phyloP scores from a whole-genome alignment of 202 grass and related monocot species.

The Saccharum hybrid region DNA sequence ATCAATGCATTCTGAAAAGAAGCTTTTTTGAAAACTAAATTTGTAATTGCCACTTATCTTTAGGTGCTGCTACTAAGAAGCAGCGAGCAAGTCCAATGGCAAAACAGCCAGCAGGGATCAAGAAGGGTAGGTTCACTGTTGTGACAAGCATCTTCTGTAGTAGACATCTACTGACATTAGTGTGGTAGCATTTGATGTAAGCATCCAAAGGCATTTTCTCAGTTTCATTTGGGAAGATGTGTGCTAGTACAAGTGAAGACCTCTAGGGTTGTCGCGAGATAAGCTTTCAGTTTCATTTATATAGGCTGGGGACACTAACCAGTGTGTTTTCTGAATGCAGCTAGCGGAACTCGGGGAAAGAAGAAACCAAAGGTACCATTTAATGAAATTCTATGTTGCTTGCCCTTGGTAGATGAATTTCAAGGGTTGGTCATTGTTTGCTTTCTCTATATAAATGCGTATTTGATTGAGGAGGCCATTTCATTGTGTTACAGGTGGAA shows the following conservation, averaged over 20 bases:
- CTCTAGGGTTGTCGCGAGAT: not conserved
- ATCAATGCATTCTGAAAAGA: not conserved
- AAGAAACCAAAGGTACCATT: constrained; percentile 58
- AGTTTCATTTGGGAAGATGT: constrained; percentile 6
- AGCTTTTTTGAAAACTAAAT: not conserved
- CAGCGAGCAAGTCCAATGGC: constrained; percentile 44
- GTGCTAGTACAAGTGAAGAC: not conserved
- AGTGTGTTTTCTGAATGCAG: constrained; percentile 54
- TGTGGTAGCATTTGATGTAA: constrained; percentile 10
- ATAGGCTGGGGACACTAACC: not conserved
- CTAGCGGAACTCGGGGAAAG: constrained; percentile 43
- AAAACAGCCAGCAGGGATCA: constrained; percentile 54
- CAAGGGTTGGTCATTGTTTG: constrained; percentile 8
- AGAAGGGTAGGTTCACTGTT: constrained; percentile 61
- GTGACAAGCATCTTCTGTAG: not conserved
- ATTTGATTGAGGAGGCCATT: constrained; percentile 21
- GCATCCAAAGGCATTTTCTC: not conserved
- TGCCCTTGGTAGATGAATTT: constrained; percentile 15
- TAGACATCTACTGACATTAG: constrained; percentile 5
- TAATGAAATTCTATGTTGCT: not conserved
- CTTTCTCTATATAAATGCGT: not conserved
- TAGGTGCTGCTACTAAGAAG: constrained; percentile 59
- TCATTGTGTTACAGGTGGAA: constrained; percentile 46
- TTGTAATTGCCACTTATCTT: constrained; percentile 10
- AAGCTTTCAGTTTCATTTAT: constrained; percentile 20